A percentile compares a stretch with the other conserved stretches of the same genome.
phyloP scores from a whole-genome alignment of 805 yeast species.

The Pichia californica region DNA sequence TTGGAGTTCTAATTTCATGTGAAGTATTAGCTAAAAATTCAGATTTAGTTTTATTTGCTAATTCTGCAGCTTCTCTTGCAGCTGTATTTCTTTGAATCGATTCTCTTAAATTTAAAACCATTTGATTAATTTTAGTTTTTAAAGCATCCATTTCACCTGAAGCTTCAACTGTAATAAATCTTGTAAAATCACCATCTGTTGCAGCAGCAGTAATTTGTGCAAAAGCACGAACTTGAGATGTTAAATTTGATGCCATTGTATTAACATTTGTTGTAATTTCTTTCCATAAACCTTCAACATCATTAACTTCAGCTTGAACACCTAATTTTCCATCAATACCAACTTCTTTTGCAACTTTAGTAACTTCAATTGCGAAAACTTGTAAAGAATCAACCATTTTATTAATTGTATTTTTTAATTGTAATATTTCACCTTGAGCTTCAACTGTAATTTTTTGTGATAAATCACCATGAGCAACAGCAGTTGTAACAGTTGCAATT shows the following conservation, averaged over 20 bases:
- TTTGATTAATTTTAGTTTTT: constrained; percentile 62
- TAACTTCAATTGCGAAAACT: constrained; percentile 81
- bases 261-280: constrained; percentile 87
- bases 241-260: constrained; percentile 89
- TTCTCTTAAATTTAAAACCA: constrained; percentile 82
- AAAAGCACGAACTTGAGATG: constrained; percentile 88
- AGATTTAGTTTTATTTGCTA: constrained; percentile 83
- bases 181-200: constrained; percentile 87
- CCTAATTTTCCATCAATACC: constrained; percentile 92
- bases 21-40: constrained; percentile 88
- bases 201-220: constrained; percentile 94
- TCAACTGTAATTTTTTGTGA: constrained; percentile 81
- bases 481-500: constrained; percentile 85
- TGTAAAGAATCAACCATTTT: constrained; percentile 91
- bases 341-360: constrained; percentile 86
- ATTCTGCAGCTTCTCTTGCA: constrained; percentile 90
- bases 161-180: constrained; percentile 87
- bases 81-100: constrained; percentile 88
- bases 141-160: constrained; percentile 82
- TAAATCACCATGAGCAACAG: constrained; percentile 86
- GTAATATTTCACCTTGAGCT: constrained; percentile 86
- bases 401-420: constrained; percentile 78
- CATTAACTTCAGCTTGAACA: constrained; percentile 85
- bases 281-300: constrained; percentile 89
- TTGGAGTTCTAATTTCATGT: constrained; percentile 84